These are phyloP conservation scores for Sporothrix schenckii DNA, from an alignment of 2,329 filamentous ascomycete species.

Conservation along the genomic window DNA sequence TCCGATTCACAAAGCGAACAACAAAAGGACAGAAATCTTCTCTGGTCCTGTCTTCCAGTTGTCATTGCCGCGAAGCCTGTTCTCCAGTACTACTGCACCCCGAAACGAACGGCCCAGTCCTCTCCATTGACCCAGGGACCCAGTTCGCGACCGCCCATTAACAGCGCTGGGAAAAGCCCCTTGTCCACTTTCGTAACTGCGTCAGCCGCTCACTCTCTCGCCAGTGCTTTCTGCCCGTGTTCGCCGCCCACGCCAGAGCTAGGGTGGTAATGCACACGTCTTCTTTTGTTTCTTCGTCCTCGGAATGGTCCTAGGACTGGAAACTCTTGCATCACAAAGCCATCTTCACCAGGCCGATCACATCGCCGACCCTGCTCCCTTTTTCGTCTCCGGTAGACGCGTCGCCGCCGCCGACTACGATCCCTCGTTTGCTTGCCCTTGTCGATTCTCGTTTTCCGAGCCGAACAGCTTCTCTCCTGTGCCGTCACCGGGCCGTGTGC, in stretches of 20 bases:
- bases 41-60: neutral
- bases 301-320: constrained; percentile 9
- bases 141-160: constrained; percentile 18
- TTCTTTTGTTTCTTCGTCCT: constrained; percentile 31
- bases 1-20: neutral
- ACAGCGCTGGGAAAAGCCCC: constrained; percentile 6
- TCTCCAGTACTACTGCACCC: neutral
- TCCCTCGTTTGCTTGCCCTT: neutral
- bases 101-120: constrained; percentile 3
- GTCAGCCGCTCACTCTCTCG: constrained; percentile 29
- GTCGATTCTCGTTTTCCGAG: neutral
- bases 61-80: neutral
- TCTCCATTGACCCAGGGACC: constrained; percentile 18
- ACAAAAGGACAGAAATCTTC: neutral
- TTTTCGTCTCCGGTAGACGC: constrained; percentile 18
- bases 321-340: constrained; percentile 30
- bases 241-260: constrained; percentile 34
- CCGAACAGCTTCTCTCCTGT: neutral
- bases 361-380: constrained; percentile 20
- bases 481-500: constrained; percentile 21
- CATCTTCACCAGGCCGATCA: constrained; percentile 12
- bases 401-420: constrained; percentile 7
- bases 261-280: constrained; percentile 36
- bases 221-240: constrained; percentile 34
- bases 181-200: constrained; percentile 27